Evolutionary conservation across 2,329 filamentous ascomycete genomes (phyloP).

Genomic region (Cadophora gregata): DNA sequence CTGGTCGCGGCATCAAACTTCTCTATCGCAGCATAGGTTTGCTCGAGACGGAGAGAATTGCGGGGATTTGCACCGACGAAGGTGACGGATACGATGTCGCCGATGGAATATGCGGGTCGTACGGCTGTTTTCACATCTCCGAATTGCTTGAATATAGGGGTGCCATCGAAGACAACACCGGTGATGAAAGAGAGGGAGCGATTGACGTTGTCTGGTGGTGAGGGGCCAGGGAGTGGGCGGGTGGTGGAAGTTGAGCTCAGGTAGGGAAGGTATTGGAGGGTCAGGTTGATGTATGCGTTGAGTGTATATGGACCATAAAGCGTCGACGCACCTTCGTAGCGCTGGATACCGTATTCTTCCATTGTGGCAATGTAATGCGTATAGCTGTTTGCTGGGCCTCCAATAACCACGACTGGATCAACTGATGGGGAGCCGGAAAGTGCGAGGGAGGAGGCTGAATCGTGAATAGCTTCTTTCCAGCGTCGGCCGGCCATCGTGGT

Average conservation of each 20-base stretch:
- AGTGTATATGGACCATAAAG: slow-evolving; percentile 85
- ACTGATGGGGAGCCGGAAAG: slow-evolving; percentile 46
- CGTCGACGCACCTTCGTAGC: slow-evolving; percentile 94
- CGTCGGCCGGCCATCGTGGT: slow-evolving; percentile 91
- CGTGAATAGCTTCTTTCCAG: slow-evolving; percentile 75
- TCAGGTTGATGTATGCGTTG: slow-evolving; percentile 86
- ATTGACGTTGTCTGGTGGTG: slow-evolving; percentile 79
- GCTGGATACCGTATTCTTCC: slow-evolving; percentile 83
- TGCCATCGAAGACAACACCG: slow-evolving; percentile 75
- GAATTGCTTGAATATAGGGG: slow-evolving; percentile 70
- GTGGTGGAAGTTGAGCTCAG: slow-evolving; percentile 57
- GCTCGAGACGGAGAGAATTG: slow-evolving; percentile 81
- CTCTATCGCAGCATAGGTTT: slow-evolving; percentile 81
- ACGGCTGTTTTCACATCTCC: slow-evolving; percentile 69
- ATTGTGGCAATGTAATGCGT: slow-evolving; percentile 77
- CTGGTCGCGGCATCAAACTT: slow-evolving; percentile 52
- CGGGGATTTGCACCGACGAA: slow-evolving; percentile 91
- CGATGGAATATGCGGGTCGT: slow-evolving; percentile 59
- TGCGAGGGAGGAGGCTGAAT: slow-evolving; percentile 54
- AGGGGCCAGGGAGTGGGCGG: slow-evolving; percentile 59
- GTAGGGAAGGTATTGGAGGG: slow-evolving; percentile 72
- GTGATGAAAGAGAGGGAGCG: slow-evolving; percentile 81
- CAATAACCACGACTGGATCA: slow-evolving; percentile 79
- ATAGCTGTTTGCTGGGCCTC: slow-evolving; percentile 90
- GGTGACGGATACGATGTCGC: slow-evolving; percentile 66